Percentiles rank a stretch among this genome's conserved stretches.
These are phyloP conservation scores for Penicillium decumbens DNA, from an alignment of 2,329 filamentous ascomycete species.

Conservation along the genomic window DNA sequence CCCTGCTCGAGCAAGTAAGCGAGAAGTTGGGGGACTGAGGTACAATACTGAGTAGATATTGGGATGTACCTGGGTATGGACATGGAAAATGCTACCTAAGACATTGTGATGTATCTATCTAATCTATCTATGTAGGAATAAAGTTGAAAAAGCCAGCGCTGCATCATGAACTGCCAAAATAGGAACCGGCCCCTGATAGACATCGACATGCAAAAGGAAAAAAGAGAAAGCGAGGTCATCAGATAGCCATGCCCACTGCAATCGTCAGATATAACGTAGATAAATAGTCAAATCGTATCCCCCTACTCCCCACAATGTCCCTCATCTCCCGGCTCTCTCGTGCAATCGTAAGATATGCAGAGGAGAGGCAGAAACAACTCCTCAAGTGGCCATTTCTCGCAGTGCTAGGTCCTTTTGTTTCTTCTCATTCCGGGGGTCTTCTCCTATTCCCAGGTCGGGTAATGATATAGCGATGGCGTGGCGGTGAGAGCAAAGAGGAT, in stretches of 20 bases:
- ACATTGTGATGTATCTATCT: slow-evolving; percentile 18
- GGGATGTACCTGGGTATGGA: not conserved
- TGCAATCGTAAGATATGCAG: slow-evolving; percentile 13
- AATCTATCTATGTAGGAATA: slow-evolving; percentile 23
- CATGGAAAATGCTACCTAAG: slow-evolving; percentile 6
- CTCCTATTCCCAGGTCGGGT: slow-evolving; percentile 14
- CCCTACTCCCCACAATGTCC: not conserved
- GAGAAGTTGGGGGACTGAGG: not conserved
- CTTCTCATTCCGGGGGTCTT: slow-evolving; percentile 1
- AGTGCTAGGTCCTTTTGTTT: slow-evolving; percentile 7
- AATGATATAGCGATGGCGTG: slow-evolving; percentile 5
- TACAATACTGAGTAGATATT: not conserved
- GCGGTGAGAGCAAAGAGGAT: slow-evolving; percentile 2
- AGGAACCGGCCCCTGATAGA: slow-evolving; percentile 8
- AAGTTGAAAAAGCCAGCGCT: slow-evolving; percentile 7
- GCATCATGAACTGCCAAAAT: slow-evolving; percentile 5
- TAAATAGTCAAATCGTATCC: slow-evolving; percentile 13
- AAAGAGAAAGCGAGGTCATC: slow-evolving; percentile 8
- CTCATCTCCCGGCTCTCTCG: not conserved
- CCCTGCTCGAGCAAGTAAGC: not conserved
- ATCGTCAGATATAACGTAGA: slow-evolving; percentile 17
- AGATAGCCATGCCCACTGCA: slow-evolving; percentile 12
- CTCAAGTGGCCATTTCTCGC: slow-evolving; percentile 12
- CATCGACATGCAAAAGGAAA: slow-evolving; percentile 14
- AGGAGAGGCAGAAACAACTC: slow-evolving; percentile 7